Base-by-base conservation (phyloP, 2,329 filamentous ascomycete species). In the Ascochyta clinopodiicola region DNA sequence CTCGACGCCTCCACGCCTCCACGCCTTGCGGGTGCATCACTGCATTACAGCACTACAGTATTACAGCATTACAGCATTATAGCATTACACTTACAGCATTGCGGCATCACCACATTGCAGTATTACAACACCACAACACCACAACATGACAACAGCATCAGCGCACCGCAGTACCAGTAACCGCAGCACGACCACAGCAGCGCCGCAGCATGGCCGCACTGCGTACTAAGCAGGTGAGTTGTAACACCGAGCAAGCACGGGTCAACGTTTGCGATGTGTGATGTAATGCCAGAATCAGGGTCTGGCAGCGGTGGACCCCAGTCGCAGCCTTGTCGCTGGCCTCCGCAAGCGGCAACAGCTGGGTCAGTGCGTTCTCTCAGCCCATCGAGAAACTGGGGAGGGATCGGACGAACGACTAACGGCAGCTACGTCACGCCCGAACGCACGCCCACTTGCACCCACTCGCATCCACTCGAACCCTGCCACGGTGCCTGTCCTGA, bases 241-340 rank as follows among this genome's bases (percentile, higher is more conserved):
- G 51, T 40, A 19, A 31, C 45, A 50, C 54, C 54, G 44, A 51
- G 32, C 22, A 32, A 44, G 36, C 37, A 48, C 40, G 40, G 34
- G 40, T 38, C 35, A n/a, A 60, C 55, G 55, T 59, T 64, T 47
- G 59, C 52, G 22, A 53, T 57, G 59, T 51, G 60, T 63, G 61
- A 64, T 64, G 63, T 63, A 61, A 63, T 61, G 38, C 54, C 53
- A n/a, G 48, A 29, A 59, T 67, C 64, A 67, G 64, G 64, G 63
- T 66, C 64, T 56, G 40, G 24, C 51, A 51, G 44, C 60, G 35
- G 40, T 19, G 19, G 21, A 54, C 44, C 46, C 57, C 53, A 50
- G 57, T 46, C 42, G 43, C 44, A 56, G 47, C 54, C 54, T 57
- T 48, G 54, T 57, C 15, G 48, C 43, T 57, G 44, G 35, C 43